Base-by-base conservation (phyloP, 345 rosid genomes). In the Geranium rotundifolium region DNA sequence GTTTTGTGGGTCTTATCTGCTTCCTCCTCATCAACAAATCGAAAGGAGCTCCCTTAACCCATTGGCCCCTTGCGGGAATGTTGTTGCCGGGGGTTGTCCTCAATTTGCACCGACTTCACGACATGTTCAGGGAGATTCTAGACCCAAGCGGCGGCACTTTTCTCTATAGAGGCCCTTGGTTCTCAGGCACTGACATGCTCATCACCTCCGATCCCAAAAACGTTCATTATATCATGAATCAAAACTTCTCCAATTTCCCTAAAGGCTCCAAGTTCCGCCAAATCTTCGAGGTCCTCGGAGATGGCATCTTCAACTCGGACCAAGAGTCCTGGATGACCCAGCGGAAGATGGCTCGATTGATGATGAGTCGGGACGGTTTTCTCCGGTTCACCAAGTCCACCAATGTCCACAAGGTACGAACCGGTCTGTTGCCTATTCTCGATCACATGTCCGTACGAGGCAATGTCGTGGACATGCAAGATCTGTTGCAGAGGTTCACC, bases 261-360 rank as follows among this genome's bases (percentile, higher is more conserved):
- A 87, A 73, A 74, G 87, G 89, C 0, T 16, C 75, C 2, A 74
- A 78, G 10, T 79, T 74, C 74, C 75, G 66, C 69, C 67, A 71
- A 63, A 60, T 77, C 0, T 83, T 83, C 17, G 83, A 85, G 14
- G 55, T 80, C 23, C 67, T 87, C 30, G 85, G 92, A 29, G 75
- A 82, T 30, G 87, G 87, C 17, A 80, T 86, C 62, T 80, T 84
- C 77, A 77, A 76, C 4, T 63, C 73, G 0, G 87, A 84, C 68
- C 66, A 54, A 0, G 87, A 75, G 55, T 18, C 64, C 46, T 82
- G 93, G 87, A 76, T 60, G 59, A 70, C 57, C 58, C 81, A 77
- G 18, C 75, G 93, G 68, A 81, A 73, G 17, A 63, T 68, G 17
- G 65, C 77, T 63, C 74, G 62, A 60, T 59, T 56, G 10, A 59